Evolutionary conservation across 2,329 filamentous ascomycete genomes (phyloP).

Genomic region (Hypoxylon sp.): DNA sequence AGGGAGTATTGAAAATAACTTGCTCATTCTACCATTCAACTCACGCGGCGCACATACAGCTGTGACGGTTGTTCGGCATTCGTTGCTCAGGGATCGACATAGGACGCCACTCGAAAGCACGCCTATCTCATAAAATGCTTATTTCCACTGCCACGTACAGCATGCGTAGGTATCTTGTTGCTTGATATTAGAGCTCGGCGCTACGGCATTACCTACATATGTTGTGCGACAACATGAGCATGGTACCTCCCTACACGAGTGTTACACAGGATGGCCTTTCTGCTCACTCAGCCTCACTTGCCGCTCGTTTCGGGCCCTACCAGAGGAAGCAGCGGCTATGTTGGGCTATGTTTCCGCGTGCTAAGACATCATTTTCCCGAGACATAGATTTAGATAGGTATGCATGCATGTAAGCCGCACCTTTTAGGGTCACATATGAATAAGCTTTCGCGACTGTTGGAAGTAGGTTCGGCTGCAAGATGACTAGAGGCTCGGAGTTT

Average conservation of each 20-base stretch:
- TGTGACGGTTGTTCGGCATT: not conserved
- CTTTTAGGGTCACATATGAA: not conserved
- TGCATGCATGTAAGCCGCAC: slow-evolving; percentile 2
- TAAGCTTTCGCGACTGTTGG: not conserved
- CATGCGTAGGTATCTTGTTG: not conserved
- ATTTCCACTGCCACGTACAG: not conserved
- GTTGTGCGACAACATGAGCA: not conserved
- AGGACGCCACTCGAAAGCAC: not conserved
- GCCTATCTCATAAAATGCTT: not conserved
- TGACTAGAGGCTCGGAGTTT: slow-evolving; percentile 3
- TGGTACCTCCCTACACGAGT: not conserved
- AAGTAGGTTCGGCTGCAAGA: not conserved
- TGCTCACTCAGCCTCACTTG: not conserved
- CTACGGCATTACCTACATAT: not conserved
- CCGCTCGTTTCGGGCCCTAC: not conserved
- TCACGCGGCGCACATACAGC: not conserved
- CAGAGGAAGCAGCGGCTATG: not conserved
- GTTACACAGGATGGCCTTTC: not conserved
- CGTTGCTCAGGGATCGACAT: not conserved
- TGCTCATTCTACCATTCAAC: not conserved
- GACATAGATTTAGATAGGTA: not conserved
- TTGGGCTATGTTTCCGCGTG: not conserved
- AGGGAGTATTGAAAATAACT: not conserved
- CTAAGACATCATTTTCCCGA: not conserved
- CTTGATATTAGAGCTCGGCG: not conserved